phyloP scores from a whole-genome alignment of 2,329 filamentous ascomycete genomes.

The Colletotrichum graminicola region DNA sequence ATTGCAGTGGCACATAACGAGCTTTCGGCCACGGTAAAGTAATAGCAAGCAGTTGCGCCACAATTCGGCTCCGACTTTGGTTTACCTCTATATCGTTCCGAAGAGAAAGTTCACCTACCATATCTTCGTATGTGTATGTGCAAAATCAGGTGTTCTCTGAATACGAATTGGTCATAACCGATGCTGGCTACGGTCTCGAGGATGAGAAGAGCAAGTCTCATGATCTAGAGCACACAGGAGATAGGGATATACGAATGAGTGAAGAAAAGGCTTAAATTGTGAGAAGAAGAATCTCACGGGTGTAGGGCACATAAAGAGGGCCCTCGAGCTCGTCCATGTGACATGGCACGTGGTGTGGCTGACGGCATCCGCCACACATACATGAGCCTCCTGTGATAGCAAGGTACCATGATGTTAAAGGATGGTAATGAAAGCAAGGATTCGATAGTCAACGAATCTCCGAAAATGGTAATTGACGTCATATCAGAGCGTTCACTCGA shows the following conservation, averaged over 20 bases:
- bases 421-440: background rate
- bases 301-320: too few species aligned
- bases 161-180: background rate
- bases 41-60: background rate
- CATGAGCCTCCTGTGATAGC: too few species aligned
- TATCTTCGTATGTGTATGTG: too few species aligned
- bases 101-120: background rate
- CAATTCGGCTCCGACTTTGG: background rate
- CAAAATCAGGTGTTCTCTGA: background rate
- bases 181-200: background rate
- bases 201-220: background rate
- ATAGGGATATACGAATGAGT: too few species aligned
- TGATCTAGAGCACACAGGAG: too few species aligned
- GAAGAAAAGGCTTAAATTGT: too few species aligned
- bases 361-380: too few species aligned
- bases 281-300: too few species aligned
- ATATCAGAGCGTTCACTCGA: background rate
- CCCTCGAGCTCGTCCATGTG: too few species aligned
- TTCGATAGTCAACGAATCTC: background rate
- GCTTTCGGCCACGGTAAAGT: background rate
- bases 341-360: too few species aligned
- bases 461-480: background rate
- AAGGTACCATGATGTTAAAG: background rate
- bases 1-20: background rate
- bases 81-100: background rate